phyloP scores from a whole-genome alignment of 176 grass and related monocot genomes.

The Oryza glumipatula region DNA sequence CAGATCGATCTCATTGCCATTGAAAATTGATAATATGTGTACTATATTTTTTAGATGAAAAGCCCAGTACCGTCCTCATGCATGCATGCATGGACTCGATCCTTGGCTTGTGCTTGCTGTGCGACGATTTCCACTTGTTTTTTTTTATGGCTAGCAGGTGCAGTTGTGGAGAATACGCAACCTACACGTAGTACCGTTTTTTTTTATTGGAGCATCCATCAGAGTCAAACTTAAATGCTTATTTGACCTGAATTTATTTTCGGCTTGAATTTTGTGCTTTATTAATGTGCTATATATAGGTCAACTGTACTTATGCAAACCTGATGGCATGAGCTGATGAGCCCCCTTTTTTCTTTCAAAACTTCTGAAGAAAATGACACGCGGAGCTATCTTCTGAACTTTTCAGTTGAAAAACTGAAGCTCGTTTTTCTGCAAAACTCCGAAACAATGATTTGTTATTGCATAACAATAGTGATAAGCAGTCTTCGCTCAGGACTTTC shows the following conservation, averaged over 20 bases:
- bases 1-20: neutral
- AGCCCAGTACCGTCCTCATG: constrained; percentile 26
- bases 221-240: constrained; percentile 44
- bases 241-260: constrained; percentile 45
- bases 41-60: neutral
- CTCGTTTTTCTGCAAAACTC: neutral
- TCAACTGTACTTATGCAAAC: constrained; percentile 39
- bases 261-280: constrained; percentile 13
- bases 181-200: neutral
- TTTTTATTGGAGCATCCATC: constrained; percentile 14
- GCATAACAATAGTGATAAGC: neutral
- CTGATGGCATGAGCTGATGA: neutral
- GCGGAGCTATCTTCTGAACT: neutral
- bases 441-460: neutral
- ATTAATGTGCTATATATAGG: constrained; percentile 9
- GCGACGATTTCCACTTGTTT: constrained; percentile 33
- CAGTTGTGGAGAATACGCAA: constrained; percentile 40
- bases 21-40: neutral
- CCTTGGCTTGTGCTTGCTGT: neutral
- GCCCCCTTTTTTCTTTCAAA: constrained; percentile 17
- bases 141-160: constrained; percentile 23
- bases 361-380: constrained; percentile 5
- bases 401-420: too few species aligned
- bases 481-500: neutral
- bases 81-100: constrained; percentile 44